Base-by-base conservation (phyloP, 2,329 filamentous ascomycete species). In the Ascochyta clinopodiicola region DNA sequence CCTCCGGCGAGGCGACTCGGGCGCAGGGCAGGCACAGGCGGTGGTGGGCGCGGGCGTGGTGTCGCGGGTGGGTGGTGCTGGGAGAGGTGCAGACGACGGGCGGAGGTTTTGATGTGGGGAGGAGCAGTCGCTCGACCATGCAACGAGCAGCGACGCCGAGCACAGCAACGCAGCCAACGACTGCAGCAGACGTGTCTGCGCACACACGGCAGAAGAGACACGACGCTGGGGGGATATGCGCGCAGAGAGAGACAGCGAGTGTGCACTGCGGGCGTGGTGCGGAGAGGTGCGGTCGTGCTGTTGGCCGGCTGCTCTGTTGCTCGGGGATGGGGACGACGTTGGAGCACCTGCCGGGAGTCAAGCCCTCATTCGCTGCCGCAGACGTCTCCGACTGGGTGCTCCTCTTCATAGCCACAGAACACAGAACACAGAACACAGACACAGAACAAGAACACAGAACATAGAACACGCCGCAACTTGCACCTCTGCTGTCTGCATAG, bases 291-390 rank as follows among this genome's bases (percentile, higher is more conserved):
- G 25, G 40, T 24, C 19, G 25, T 8, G 15, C 12, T 24, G 22
- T 6, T 24, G 22, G 4, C 22, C 22, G 22, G 22, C 22, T 24
- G 22, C 17, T 22, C 27, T 51, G 36, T 29, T 8, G 25, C 29
- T 31, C 29, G 29, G 29, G 10, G 29, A 24, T 2, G 40, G 4
- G 9, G 40, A 21, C 21, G 55, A 40, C 40, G 42, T 47, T 39
- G 32, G 51, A 51, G 51, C 37, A 31, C 32, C 32, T 47, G 43
- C 42, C 44, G 36, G 39, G 51, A 38, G 37, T 43, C 49, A 54
- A 29, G 56, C 55, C 53, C 56, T 59, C 59, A 60, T 64, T 66
- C 64, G 64, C 64, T 67, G 61, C 57, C 57, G 49, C 57, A 52
- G 39, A 29, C 63, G 52, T 50, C 63, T 63, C 60, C 63, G 63